These are phyloP conservation scores for Sporothrix variecibatus DNA, from an alignment of 2,329 filamentous ascomycete species.

Conservation along the genomic window DNA sequence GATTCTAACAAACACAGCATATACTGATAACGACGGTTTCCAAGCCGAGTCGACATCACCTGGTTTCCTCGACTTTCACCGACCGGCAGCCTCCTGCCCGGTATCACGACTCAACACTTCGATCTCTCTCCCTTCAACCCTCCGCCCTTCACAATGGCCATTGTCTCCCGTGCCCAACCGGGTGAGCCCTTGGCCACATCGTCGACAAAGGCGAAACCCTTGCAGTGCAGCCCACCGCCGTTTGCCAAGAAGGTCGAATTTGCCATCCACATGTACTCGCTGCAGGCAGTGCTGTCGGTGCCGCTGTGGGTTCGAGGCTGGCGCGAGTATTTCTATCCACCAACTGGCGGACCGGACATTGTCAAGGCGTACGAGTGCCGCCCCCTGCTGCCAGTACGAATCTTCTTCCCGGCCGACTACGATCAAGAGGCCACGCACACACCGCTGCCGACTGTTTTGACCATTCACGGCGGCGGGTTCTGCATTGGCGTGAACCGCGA, in stretches of 20 bases:
- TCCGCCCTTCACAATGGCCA: constrained; percentile 16
- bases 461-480: constrained; percentile 55
- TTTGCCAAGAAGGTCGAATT: constrained; percentile 33
- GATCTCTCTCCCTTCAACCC: background rate
- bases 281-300: constrained; percentile 32
- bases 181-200: constrained; percentile 15
- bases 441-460: constrained; percentile 47
- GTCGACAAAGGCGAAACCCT: background rate
- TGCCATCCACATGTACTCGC: constrained; percentile 34
- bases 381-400: constrained; percentile 39
- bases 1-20: background rate
- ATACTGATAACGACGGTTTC: background rate
- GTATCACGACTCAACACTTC: background rate
- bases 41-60: background rate
- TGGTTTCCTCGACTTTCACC: background rate
- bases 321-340: constrained; percentile 37
- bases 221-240: constrained; percentile 28
- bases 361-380: constrained; percentile 42
- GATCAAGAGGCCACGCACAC: constrained; percentile 34
- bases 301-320: constrained; percentile 34
- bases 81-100: background rate
- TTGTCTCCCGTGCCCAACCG: constrained; percentile 16
- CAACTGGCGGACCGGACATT: constrained; percentile 36
- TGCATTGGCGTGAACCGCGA: constrained; percentile 44
- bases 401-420: constrained; percentile 45